These are phyloP conservation scores for Fusarium solani-melongenae DNA, from an alignment of 2,329 filamentous ascomycete genomes.

Conservation along the genomic window DNA sequence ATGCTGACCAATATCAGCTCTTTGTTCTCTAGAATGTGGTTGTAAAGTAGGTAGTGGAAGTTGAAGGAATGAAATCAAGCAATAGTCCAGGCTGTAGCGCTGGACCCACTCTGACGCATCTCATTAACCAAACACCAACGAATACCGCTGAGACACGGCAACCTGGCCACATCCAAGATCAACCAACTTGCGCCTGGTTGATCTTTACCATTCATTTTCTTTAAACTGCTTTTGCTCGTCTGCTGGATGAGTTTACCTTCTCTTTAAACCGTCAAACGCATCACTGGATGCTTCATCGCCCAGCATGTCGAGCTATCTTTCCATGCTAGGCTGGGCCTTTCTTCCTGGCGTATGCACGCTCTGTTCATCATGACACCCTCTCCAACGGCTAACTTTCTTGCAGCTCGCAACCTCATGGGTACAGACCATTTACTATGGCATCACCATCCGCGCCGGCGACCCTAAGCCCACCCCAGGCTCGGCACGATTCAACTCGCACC, in stretches of 20 bases:
- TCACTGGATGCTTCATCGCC: conserved; percentile 33
- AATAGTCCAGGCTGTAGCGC: not conserved
- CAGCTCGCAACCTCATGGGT: conserved; percentile 82
- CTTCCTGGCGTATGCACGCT: conserved; percentile 61
- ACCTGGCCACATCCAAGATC: conserved; percentile 34
- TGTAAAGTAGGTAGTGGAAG: not conserved
- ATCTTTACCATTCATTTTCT: not conserved
- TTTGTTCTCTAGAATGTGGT: not conserved
- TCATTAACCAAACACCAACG: conserved; percentile 27
- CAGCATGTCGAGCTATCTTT: conserved; percentile 63
- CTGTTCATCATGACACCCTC: not conserved
- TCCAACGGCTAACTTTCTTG: conserved; percentile 27
- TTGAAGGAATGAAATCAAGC: not conserved
- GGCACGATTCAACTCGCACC: conserved; percentile 77
- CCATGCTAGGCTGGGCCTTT: conserved; percentile 67
- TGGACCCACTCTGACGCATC: conserved; percentile 44
- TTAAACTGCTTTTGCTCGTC: not conserved
- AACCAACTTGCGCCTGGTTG: conserved; percentile 2
- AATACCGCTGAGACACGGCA: conserved; percentile 22
- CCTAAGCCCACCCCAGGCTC: conserved; percentile 78
- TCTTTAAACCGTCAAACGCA: not conserved
- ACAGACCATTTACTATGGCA: conserved; percentile 85
- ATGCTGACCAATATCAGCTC: not conserved
- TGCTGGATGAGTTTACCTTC: not conserved
- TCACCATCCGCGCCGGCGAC: conserved; percentile 90